A percentile compares a stretch with the other conserved stretches of the same genome.
Evolutionary conservation across 2,329 filamentous ascomycete genomes (phyloP).

Genomic region (Trichoderma gracile): DNA sequence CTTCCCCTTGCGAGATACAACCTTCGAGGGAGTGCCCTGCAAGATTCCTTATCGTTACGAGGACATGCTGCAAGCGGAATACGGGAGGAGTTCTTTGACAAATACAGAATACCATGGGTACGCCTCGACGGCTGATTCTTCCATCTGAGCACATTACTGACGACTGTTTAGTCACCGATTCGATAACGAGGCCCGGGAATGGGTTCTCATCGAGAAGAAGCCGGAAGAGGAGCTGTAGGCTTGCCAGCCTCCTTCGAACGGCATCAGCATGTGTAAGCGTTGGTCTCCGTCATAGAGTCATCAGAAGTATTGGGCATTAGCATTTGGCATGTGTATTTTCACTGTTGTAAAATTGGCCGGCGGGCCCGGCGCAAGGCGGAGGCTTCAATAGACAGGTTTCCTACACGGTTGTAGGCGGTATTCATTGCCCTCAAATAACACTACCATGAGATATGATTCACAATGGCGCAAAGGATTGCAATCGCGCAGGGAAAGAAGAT

Average conservation of each 20-base stretch:
- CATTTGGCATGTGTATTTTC: neutral
- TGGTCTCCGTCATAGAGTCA: neutral
- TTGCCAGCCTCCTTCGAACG: neutral
- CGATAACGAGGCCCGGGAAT: slow-evolving; percentile 41
- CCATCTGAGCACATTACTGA: neutral
- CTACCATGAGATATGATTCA: neutral
- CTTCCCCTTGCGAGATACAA: slow-evolving; percentile 68
- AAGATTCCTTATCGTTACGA: slow-evolving; percentile 66
- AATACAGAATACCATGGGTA: slow-evolving; percentile 56
- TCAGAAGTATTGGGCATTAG: neutral
- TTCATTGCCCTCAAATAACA: neutral
- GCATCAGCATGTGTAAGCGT: slow-evolving; percentile 6
- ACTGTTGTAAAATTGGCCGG: neutral
- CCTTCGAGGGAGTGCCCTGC: slow-evolving; percentile 65
- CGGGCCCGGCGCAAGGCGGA: neutral
- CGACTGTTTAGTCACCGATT: slow-evolving; percentile 43
- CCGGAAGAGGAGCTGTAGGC: slow-evolving; percentile 7
- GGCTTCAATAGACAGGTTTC: neutral
- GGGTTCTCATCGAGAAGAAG: slow-evolving; percentile 29
- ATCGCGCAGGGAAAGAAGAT: neutral
- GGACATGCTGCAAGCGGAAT: slow-evolving; percentile 60
- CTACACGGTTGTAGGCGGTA: no score
- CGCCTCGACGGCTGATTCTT: slow-evolving; percentile 29
- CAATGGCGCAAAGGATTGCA: neutral
- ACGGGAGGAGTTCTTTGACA: slow-evolving; percentile 53